Evolutionary conservation across 345 rosid genomes (phyloP), one percentile per base, ranked within the genome.

Genomic region (Eucalyptus sp.): DNA sequence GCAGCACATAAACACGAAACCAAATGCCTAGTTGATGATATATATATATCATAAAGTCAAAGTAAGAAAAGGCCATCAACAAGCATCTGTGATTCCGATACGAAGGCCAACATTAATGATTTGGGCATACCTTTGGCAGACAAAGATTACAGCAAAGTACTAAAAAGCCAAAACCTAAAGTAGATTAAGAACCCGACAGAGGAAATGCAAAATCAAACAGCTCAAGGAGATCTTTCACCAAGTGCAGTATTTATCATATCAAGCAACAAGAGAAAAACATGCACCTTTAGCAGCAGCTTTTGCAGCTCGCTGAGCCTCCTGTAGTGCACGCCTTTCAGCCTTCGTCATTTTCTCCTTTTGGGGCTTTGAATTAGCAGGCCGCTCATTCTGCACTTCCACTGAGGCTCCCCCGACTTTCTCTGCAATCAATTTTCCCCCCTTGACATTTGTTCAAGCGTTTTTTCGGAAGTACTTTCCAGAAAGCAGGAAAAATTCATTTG

Each of bases 281-380:
- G 49, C 68, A 96, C 99, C 99, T 96, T 95, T 96, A n/a, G 99
- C 94, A 88, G 96, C 95, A 29, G 96, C 98, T 92, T 96, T 97
- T 86, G 97, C 98, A 90, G 99, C 98, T 68, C 99, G 92, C 90
- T 97, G 99, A 88, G 98, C 96, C 92, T 97, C 99, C 91, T 96
- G 99, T 91, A 96, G 87, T 37, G 99, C 97, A 88, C 99, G 95
- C 90, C 99, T 95, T 91, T 97, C 99, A 86, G 99, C 98, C 93
- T 96, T 97, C 6, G 98, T 93, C 58, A 97, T 94, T 89, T 97
- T 96, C 92, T 96, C 96, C 91, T 97, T 97, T 93, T 94, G 87
- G 9, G 96, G 86, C 91, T 96, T 96, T 50, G 95, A 90, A 58
- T 66, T 91, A 86, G 91, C 89, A 90, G 91, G 92, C 62, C 86